A percentile compares a stretch with the other conserved stretches of the same genome.
Conservation (phyloP, 169 alveolate genomes). For the Cryptosporidium felis region DNA sequence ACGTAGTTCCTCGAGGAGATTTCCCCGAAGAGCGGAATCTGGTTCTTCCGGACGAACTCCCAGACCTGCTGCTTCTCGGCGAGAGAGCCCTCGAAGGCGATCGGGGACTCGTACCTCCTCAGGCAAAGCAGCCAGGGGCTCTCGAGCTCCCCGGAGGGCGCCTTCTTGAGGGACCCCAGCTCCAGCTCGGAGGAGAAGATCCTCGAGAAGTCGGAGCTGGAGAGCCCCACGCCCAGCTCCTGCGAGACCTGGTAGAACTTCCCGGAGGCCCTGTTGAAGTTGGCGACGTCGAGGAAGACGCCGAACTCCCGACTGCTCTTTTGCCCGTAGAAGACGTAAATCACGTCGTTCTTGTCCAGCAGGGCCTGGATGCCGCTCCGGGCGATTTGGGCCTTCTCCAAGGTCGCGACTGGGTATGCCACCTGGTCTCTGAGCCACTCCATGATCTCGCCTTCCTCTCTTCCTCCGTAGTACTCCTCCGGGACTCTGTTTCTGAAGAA, state of each 20-base stretch:
- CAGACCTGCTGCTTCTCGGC: background rate
- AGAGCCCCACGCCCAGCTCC: background rate
- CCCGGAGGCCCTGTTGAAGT: conserved; percentile 54
- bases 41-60: conserved; percentile 16
- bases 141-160: no score
- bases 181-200: background rate
- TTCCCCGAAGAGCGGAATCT: conserved; percentile 62
- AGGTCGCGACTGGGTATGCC: conserved; percentile 2
- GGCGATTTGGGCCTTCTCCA: background rate
- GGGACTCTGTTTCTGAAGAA: conserved; percentile 75
- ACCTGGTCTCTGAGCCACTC: conserved; percentile 72
- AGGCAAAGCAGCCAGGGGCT: conserved; percentile 36
- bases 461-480: conserved; percentile 78
- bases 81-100: background rate
- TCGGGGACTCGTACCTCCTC: conserved; percentile 26
- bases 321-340: conserved; percentile 25
- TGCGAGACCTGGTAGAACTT: conserved; percentile 24
- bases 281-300: conserved; percentile 31
- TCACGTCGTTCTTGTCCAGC: conserved; percentile 1
- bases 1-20: conserved; percentile 40
- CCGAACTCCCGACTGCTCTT: background rate
- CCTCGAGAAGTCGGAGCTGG: background rate
- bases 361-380: background rate
- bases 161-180: no score
- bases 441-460: conserved; percentile 74